Base-by-base conservation (phyloP, 148 eudicot genomes). In the Beta vulgaris region DNA sequence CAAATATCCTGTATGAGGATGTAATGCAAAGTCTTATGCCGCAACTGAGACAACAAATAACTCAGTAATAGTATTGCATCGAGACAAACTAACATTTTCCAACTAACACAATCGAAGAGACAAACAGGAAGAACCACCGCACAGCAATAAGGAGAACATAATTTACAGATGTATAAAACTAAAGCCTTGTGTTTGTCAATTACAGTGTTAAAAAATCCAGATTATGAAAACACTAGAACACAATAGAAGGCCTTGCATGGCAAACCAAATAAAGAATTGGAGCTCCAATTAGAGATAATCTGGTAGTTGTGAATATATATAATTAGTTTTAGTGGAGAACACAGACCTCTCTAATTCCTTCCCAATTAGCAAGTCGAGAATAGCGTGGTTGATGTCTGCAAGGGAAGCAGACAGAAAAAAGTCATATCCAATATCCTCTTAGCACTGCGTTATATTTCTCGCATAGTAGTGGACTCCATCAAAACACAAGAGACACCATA, bases 301-400 rank as follows among this genome's bases (percentile, higher is more conserved):
- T n/a, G n/a, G n/a, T n/a, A n/a, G n/a, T n/a, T n/a, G n/a, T n/a
- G n/a, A n/a, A n/a, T n/a, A n/a, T n/a, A n/a, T n/a, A n/a, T n/a
- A n/a, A n/a, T n/a, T n/a, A n/a, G n/a, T n/a, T n/a, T n/a, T n/a
- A n/a, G n/a, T n/a, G n/a, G 18, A n/a, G 21, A 64, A 35, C 21
- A 51, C 80, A 2, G 19, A 94, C 98, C 98, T 91, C 86, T 68
- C 26, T 35, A 59, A 94, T 94, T 69, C 98, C 98, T 63, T 94
- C 97, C 98, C 98, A 94, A 81, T 91, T 83, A 75, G 96, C 97
- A 79, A 92, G 96, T 73, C 96, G 93, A 73, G 91, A 84, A 81
- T 83, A 91, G 6, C 72, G 91, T 60, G 89, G 86, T 80, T 94
- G 80, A 82, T 94, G 93, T 74, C 97, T 94, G 90, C 87, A 86